These are phyloP conservation scores for Colletotrichum incanum DNA, from an alignment of 2,329 filamentous ascomycete species.

Conservation along the genomic window DNA sequence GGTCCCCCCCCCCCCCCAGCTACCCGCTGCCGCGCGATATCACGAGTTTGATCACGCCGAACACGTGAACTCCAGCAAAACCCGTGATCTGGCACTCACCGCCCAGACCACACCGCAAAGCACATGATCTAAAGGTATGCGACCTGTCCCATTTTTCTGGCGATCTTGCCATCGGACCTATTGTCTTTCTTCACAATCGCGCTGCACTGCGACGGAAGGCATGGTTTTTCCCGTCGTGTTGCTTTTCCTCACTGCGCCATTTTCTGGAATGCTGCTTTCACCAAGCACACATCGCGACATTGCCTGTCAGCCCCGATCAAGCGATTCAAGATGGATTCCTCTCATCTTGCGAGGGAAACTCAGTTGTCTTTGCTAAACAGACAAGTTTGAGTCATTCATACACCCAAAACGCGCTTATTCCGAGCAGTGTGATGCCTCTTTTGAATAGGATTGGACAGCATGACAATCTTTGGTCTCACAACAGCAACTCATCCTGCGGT, in stretches of 20 bases:
- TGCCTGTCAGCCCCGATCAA: slow-evolving; percentile 25
- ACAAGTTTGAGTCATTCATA: background rate
- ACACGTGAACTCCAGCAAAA: slow-evolving; percentile 48
- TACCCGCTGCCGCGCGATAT: slow-evolving; percentile 58
- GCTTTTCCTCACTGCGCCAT: slow-evolving; percentile 27
- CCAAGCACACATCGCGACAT: slow-evolving; percentile 11
- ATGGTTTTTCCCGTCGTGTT: background rate
- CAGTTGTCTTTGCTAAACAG: background rate
- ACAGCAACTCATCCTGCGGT: background rate
- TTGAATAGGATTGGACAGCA: background rate
- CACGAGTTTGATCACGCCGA: slow-evolving; percentile 64
- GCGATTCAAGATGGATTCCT: slow-evolving; percentile 20
- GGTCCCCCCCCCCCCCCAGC: no score
- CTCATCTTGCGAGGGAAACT: background rate
- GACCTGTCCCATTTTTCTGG: slow-evolving; percentile 42
- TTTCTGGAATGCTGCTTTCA: slow-evolving; percentile 13
- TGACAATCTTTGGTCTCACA: background rate
- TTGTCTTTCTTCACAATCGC: slow-evolving; percentile 18
- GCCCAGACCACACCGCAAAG: slow-evolving; percentile 48
- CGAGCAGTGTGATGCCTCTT: background rate
- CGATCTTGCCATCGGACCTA: slow-evolving; percentile 32
- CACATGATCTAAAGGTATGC: slow-evolving; percentile 65
- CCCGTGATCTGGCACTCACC: slow-evolving; percentile 59
- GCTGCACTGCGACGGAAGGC: slow-evolving; percentile 28
- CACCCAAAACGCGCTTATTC: background rate